Percentiles rank a stretch among this genome's conserved stretches.
Evolutionary conservation across 768 basidiomycete species (phyloP).

Genomic region (Boletus huronensis): DNA sequence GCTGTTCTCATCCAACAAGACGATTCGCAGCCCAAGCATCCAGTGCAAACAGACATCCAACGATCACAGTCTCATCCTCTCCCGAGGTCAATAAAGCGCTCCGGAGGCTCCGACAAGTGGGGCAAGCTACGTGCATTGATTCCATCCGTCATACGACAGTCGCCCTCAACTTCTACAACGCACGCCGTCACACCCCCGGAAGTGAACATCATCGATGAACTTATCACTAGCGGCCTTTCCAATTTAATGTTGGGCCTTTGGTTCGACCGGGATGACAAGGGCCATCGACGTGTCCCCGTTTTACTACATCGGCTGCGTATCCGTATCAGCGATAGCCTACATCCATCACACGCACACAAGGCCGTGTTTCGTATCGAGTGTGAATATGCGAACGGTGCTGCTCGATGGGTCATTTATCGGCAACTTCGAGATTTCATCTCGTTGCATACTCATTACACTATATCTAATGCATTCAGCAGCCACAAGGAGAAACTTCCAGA

Average conservation of each 20-base stretch:
- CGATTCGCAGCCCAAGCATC: conserved; percentile 4
- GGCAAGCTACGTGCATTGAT: conserved; percentile 61
- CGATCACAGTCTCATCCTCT: conserved; percentile 30
- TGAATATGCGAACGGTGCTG: conserved; percentile 91
- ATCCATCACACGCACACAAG: conserved; percentile 72
- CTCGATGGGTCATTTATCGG: conserved; percentile 93
- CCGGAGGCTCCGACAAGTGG: conserved; percentile 48
- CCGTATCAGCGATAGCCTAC: conserved; percentile 80
- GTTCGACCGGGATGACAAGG: conserved; percentile 85
- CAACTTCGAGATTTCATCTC: conserved; percentile 90
- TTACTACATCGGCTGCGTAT: conserved; percentile 79
- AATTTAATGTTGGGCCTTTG: conserved; percentile 76
- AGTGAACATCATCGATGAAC: conserved; percentile 79
- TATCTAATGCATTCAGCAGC: conserved; percentile 77
- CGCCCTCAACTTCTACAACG: conserved; percentile 33
- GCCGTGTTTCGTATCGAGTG: conserved; percentile 91
- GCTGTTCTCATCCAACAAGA: conserved; percentile 1
- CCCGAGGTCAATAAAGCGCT: conserved; percentile 17
- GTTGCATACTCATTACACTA: conserved; percentile 83
- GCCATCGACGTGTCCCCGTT: conserved; percentile 73
- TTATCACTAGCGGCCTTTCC: conserved; percentile 76
- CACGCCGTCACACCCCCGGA: conserved; percentile 48
- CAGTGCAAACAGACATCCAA: conserved; percentile 6
- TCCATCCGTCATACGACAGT: conserved; percentile 46
- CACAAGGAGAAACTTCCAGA: conserved; percentile 80